Percentiles rank a stretch among this genome's conserved stretches.
Evolutionary conservation across 371 early-diverging fungal genomes (phyloP).

Genomic region (Mortierella polycephala): DNA sequence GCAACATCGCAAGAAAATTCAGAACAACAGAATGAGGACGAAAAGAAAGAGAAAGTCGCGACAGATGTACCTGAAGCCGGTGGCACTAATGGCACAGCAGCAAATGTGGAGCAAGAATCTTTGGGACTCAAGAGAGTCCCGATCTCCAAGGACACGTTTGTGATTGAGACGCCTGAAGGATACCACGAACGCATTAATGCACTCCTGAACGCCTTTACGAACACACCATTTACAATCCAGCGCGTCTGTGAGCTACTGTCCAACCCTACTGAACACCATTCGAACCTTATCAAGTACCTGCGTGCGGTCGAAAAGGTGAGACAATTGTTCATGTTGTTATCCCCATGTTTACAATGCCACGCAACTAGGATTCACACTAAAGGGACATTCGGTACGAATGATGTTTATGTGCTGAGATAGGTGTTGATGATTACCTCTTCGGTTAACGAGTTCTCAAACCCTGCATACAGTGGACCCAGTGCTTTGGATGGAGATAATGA

Average conservation of each 20-base stretch:
- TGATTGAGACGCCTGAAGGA: constrained; percentile 41
- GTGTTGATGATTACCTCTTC: constrained; percentile 53
- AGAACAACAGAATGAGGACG: neutral
- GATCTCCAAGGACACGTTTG: constrained; percentile 41
- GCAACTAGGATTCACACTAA: neutral
- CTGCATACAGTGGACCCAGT: constrained; percentile 41
- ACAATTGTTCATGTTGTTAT: neutral
- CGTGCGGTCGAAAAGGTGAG: constrained; percentile 69
- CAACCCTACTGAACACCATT: constrained; percentile 62
- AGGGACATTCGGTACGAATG: neutral
- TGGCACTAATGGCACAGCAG: neutral
- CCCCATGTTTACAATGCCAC: neutral
- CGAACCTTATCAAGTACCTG: constrained; percentile 64
- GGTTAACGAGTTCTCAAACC: constrained; percentile 47
- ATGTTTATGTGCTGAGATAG: constrained; percentile 6
- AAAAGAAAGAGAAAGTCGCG: neutral
- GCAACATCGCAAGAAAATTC: neutral
- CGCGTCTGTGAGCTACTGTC: constrained; percentile 64
- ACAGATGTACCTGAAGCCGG: neutral
- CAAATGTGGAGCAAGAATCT: constrained; percentile 4
- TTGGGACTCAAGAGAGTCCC: constrained; percentile 14
- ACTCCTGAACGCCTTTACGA: constrained; percentile 32
- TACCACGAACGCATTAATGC: constrained; percentile 37
- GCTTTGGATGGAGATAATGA: constrained; percentile 35
- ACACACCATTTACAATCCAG: constrained; percentile 71